phyloP scores from a whole-genome alignment of 2,329 filamentous ascomycete species.

The Colletotrichum noveboracense region DNA sequence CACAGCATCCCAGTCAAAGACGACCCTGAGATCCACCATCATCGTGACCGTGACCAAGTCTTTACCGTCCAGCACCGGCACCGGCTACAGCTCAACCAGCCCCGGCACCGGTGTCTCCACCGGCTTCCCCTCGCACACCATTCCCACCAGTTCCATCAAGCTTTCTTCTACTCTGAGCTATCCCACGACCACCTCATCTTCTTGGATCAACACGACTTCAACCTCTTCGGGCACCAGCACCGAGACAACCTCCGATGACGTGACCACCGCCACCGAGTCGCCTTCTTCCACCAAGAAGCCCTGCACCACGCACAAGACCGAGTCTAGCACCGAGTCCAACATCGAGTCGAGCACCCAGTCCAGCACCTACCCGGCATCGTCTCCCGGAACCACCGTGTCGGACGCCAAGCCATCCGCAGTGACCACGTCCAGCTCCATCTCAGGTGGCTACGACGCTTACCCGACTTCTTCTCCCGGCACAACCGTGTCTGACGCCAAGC shows the following conservation, averaged over 20 bases:
- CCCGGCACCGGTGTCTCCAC: background rate
- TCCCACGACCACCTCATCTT: background rate
- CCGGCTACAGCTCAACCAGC: background rate
- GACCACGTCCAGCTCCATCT: background rate
- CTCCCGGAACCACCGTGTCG: background rate
- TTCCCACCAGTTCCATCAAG: background rate
- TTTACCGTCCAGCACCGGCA: background rate
- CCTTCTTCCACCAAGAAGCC: background rate
- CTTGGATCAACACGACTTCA: background rate
- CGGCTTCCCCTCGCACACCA: background rate
- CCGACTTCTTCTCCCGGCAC: background rate
- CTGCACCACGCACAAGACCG: background rate
- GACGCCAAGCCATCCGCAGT: background rate
- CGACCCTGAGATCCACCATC: constrained; percentile 1
- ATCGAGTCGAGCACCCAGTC: background rate
- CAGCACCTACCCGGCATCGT: background rate
- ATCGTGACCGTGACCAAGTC: constrained; percentile 1
- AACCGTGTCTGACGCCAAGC: background rate
- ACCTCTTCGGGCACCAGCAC: background rate
- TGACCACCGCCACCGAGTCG: background rate
- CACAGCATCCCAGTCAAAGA: background rate
- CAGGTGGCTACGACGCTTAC: background rate
- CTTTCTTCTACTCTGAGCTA: constrained; percentile 13
- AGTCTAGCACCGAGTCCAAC: background rate
- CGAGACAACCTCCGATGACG: background rate